Conservation (phyloP, 1,284 basidiomycete genomes). For the Trichosporon asahii region DNA sequence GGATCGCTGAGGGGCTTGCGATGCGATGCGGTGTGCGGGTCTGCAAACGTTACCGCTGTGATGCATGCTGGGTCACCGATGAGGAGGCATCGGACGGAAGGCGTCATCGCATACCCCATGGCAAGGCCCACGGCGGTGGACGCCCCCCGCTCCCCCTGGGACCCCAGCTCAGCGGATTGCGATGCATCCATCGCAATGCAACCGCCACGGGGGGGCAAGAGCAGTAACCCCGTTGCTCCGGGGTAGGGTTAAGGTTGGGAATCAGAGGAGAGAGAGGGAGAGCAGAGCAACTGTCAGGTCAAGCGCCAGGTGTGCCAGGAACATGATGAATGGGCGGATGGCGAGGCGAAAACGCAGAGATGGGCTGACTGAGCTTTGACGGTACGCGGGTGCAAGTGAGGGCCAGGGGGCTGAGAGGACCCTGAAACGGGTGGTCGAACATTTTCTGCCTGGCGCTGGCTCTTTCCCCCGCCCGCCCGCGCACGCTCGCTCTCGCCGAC, state of each 20-base stretch:
- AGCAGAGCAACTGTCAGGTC: no score
- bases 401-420: background rate
- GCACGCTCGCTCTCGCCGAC: background rate
- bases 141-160: background rate
- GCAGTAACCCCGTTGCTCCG: conserved; percentile 8
- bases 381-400: background rate
- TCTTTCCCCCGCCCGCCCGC: background rate
- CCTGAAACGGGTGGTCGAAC: background rate
- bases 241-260: background rate
- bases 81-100: background rate
- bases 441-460: background rate
- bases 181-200: background rate
- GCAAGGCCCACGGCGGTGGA: background rate
- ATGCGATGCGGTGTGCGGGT: background rate
- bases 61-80: background rate
- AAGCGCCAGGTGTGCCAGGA: background rate
- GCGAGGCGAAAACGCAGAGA: no score
- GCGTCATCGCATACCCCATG: conserved; percentile 1
- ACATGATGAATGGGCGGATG: background rate
- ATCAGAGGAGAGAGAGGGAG: background rate
- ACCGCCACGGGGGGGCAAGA: background rate
- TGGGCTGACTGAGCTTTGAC: background rate
- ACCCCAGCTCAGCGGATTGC: background rate
- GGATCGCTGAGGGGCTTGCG: background rate
- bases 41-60: background rate